phyloP scores from a whole-genome alignment of 1,284 basidiomycete genomes.

The Trametes sp. region DNA sequence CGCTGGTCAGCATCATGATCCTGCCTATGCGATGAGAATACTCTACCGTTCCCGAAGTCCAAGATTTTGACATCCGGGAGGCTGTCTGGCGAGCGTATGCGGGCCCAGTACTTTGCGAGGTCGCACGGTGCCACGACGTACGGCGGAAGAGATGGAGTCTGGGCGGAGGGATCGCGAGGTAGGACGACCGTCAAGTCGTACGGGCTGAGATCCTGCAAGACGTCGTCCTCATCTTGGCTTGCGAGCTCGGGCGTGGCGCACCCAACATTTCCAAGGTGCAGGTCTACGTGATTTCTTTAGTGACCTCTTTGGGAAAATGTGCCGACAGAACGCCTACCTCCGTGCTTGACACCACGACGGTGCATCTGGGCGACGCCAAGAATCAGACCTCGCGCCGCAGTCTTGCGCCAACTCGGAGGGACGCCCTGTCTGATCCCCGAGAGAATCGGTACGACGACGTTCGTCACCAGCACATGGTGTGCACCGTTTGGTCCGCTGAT shows the following conservation, averaged over 20 bases:
- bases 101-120: not conserved
- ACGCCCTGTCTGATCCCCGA: not conserved
- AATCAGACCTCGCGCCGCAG: not conserved
- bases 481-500: constrained; percentile 4
- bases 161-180: not conserved
- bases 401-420: not conserved
- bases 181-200: constrained; percentile 10
- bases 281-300: not conserved
- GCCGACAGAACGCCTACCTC: not conserved
- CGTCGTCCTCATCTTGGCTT: not conserved
- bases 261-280: constrained; percentile 8
- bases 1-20: not conserved
- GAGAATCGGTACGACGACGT: constrained; percentile 3
- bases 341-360: constrained; percentile 1
- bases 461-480: constrained; percentile 7
- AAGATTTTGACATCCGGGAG: constrained; percentile 1
- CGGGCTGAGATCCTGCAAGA: constrained; percentile 5
- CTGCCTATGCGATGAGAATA: too few relatives aligned
- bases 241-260: constrained; percentile 3
- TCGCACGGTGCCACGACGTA: constrained; percentile 4
- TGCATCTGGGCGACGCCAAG: constrained; percentile 11
- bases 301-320: not conserved
- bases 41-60: constrained; percentile 7
- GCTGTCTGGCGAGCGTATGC: not conserved
- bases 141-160: constrained; percentile 6